phyloP scores from a whole-genome alignment of 2,329 filamentous ascomycete species.

The Hypoxylon sp. region DNA sequence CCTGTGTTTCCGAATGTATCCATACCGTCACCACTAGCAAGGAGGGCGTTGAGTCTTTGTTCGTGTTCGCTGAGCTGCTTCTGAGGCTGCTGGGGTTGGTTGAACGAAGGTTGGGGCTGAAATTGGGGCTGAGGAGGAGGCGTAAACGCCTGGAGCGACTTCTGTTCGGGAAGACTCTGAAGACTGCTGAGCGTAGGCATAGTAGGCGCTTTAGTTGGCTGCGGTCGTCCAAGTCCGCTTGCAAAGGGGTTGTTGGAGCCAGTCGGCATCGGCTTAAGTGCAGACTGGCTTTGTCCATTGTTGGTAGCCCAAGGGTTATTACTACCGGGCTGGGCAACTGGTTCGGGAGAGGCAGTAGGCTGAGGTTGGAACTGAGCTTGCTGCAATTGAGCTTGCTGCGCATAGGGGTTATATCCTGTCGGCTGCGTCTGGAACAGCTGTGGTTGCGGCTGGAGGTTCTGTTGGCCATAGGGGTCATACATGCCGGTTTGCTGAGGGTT shows the following conservation, averaged over 20 bases:
- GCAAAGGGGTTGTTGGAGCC: slow-evolving; percentile 99
- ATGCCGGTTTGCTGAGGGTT: slow-evolving; percentile 73
- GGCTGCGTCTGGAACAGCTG: slow-evolving; percentile 62
- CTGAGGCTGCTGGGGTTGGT: slow-evolving; percentile 62
- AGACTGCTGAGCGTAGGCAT: slow-evolving; percentile 77
- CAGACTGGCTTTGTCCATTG: slow-evolving; percentile 67
- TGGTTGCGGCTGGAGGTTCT: slow-evolving; percentile 57
- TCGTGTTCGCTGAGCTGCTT: slow-evolving; percentile 72
- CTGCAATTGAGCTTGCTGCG: slow-evolving; percentile 63
- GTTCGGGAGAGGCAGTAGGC: slow-evolving; percentile 64
- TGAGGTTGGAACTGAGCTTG: slow-evolving; percentile 61
- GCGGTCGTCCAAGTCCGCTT: slow-evolving; percentile 73
- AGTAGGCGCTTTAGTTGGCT: slow-evolving; percentile 65
- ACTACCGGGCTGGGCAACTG: slow-evolving; percentile 78
- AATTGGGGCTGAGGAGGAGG: slow-evolving; percentile 48
- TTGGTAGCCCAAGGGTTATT: slow-evolving; percentile 93
- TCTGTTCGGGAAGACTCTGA: slow-evolving; percentile 77
- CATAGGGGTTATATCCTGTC: slow-evolving; percentile 67
- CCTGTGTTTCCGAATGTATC: slow-evolving; percentile 99
- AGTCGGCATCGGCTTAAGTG: slow-evolving; percentile 84
- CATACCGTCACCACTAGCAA: slow-evolving; percentile 89
- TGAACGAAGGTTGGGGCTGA: slow-evolving; percentile 57
- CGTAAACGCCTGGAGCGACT: slow-evolving; percentile 70
- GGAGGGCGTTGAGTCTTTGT: slow-evolving; percentile 84
- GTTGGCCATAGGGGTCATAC: slow-evolving; percentile 76